Evolutionary conservation across 1,139 yeast species (phyloP), one percentile per base, ranked within the genome.

Genomic region (Candida pseudoviswanathii): DNA sequence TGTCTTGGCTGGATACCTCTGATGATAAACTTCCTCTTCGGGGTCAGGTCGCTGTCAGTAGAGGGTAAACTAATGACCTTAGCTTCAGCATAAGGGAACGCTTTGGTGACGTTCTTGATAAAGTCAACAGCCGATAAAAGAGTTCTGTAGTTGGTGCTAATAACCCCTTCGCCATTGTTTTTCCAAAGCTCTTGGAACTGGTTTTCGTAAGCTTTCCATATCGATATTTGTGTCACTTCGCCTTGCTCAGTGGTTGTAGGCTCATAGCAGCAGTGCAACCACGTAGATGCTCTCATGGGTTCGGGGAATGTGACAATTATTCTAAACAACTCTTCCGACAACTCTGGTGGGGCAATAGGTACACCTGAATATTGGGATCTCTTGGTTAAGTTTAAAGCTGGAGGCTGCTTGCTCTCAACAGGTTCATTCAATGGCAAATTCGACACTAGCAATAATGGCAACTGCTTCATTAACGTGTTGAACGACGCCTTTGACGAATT

Each of bases 61-160:
- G 75, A 70, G 3, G 64, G 64, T 51, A 82, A 75, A 49, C 74
- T 75, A 16, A 92, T 83, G 16, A 94, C 98, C 92, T 91, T 91
- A 1, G 99, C 97, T 51, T 90, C 89, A 1, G 97, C 90, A 58
- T 85, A 82, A n/a, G 90, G 86, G 66, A 92, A 92, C 0, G 97
- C 97, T 51, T 84, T 83, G 26, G 94, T 86, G 10, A 94, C 98
- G 63, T 94, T 94, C 62, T 92, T 91, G 63, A 94, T 94, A 64
- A 94, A 94, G 58, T 94, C 98, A 21, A 95, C 98, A 0, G 99
- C 99, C 1, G 97, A 96, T 43, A 94, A 77, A 45, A 94, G 74
- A 52, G 84, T 82, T 55, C 82, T 83, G 53, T 72, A 80, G 43
- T 73, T 78, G 21, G 75, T 69, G 38, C 70, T 72, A 11, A 62